Base-by-base conservation (phyloP, 257 asterid genomes). In the Linaria vulgaris region DNA sequence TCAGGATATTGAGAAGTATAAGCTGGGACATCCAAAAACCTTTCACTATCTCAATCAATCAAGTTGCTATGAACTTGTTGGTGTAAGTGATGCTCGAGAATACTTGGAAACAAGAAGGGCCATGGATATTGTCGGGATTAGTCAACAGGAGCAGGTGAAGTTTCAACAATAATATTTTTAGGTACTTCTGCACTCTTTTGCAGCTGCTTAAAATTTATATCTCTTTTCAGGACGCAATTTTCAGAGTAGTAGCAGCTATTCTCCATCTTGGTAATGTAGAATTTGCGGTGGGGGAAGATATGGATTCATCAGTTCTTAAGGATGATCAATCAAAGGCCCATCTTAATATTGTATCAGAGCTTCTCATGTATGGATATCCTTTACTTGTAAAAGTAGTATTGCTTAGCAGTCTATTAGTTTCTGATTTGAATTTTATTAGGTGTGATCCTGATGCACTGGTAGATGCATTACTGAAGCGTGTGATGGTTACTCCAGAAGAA, bases 401-500 rank as follows among this genome's bases (percentile, higher is more conserved):
- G 12, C 9, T 25, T 17, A 30, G 41, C 34, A 22, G 37, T 48
- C 49, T 43, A 30, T 57, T 44, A 44, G 41, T 64, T 67, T 56
- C 74, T 22, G 69, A 46, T 72, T 70, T 24, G 30, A 12, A 22
- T n/a, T 61, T 64, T 72, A 37, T 69, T 56, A 94, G 99, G 99
- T 85, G 95, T 66, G 95, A 89, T 75, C 80, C 53, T 78, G 59
- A 43, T 48, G 82, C 85, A 68, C 69, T 89, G 70, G 88, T 87
- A 82, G 97, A 94, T 78, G 99, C 97, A 64, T 57, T 89, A 69
- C 66, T 94, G 79, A 94, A 85, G 78, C 95, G 99, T 71, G 96
- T 90, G 69, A 87, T 92, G 99, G 91, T 89, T 73, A 89, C 97
- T 52, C 99, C 96, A 56, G 99, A 94, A 83, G 97, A 92, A 79